Base-by-base conservation (phyloP, 2,329 filamentous ascomycete genomes). In the Cadophora sp. region DNA sequence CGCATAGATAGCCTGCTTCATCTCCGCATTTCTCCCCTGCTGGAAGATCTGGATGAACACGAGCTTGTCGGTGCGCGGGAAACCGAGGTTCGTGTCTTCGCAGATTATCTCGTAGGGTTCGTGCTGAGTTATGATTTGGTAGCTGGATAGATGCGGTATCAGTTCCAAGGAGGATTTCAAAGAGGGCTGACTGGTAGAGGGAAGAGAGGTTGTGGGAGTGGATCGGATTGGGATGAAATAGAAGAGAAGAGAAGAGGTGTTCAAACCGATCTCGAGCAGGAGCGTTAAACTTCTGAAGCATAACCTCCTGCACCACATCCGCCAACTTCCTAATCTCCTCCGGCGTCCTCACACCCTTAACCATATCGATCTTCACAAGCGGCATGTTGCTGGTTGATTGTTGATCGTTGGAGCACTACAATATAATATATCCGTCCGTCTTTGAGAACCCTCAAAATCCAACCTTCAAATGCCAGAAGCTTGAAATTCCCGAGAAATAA, bases 71-170 rank as follows among this genome's bases (percentile, higher is more conserved):
- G 64, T 66, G 41, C 69, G 67, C n/a, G 24, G 20, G 56, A 65
- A 59, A 27, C 53, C 53, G 50, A 69, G 69, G 41, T 66, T 63
- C 0, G 65, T 69, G 61, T 69, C 65, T 53, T 69, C 59, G 56
- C 67, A 67, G 33, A 68, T 67, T 3, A 69, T 67, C 48, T 67
- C 64, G 65, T 69, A 67, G 18, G 66, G 66, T 24, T 67, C 65
- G 55, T 67, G 66, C 51, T 70, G 68, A n/a, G 66, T 70, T 60
- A 68, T 67, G 7, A 70, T 67, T 65, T 68, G 62, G 45, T 66
- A 67, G 41, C 67, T 45, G 45, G 41, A 48, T 2, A n/a, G n/a
- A 33, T 30, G 14, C 16, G 20, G 36, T 9, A 18, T 30, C 4
- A 66, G 50, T 45, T n/a, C n/a, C n/a, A n/a, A 33, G 39, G 33